Evolutionary conservation across 192 early-diverging fungal species (phyloP).

Genomic region (Coemansia sp.): DNA sequence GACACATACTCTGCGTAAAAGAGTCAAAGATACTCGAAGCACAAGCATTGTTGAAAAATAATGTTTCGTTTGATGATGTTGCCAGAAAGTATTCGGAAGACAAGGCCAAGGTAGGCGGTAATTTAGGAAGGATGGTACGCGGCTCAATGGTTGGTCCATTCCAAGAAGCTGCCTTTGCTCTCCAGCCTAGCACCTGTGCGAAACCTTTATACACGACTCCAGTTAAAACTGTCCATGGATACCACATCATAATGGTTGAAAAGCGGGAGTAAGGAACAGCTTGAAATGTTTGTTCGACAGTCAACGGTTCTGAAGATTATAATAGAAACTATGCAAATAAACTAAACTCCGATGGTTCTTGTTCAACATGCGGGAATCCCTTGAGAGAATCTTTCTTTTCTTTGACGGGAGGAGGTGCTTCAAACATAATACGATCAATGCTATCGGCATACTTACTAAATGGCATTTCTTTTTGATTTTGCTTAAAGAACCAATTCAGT

Average conservation of each 20-base stretch:
- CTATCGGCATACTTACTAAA: too few species aligned
- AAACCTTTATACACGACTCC: slow-evolving; percentile 73
- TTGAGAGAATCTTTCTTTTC: too few species aligned
- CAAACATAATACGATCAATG: too few species aligned
- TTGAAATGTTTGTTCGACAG: too few species aligned
- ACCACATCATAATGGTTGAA: slow-evolving; percentile 88
- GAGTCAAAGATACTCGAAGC: slow-evolving; percentile 71
- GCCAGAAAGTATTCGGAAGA: slow-evolving; percentile 78
- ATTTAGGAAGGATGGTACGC: slow-evolving; percentile 75
- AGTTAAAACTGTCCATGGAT: slow-evolving; percentile 71
- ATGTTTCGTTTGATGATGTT: slow-evolving; percentile 64
- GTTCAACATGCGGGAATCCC: too few species aligned
- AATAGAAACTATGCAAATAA: too few species aligned
- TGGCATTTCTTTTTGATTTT: too few species aligned
- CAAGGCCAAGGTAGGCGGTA: slow-evolving; percentile 78
- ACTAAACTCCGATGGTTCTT: too few species aligned
- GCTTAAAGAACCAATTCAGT: too few species aligned
- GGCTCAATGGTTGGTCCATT: slow-evolving; percentile 75
- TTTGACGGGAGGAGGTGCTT: too few species aligned
- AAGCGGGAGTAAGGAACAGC: slow-evolving; percentile 42
- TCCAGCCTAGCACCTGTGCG: slow-evolving; percentile 63
- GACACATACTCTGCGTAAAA: slow-evolving; percentile 87
- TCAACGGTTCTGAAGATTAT: too few species aligned
- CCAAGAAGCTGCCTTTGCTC: slow-evolving; percentile 76
- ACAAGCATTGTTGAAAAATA: slow-evolving; percentile 60